Evolutionary conservation across 1,139 yeast genomes (phyloP).

Genomic region (Blastobotrys illinoisensis): DNA sequence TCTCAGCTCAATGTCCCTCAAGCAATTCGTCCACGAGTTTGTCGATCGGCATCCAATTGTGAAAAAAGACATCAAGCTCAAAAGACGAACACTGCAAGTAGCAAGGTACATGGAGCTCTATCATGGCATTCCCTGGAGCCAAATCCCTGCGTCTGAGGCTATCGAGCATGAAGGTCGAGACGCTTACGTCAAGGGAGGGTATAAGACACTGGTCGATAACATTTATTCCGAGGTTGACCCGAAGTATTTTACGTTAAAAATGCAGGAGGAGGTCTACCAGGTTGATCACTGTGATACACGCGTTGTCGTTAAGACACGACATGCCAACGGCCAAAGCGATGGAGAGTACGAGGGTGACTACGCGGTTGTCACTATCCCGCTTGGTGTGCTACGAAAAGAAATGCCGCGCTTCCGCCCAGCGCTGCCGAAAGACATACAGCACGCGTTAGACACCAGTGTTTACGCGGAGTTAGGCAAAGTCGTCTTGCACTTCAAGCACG

Average conservation of each 20-base stretch:
- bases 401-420: conserved; percentile 38
- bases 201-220: conserved; percentile 25
- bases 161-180: conserved; percentile 73
- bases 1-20: conserved; percentile 45
- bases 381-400: conserved; percentile 48
- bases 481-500: conserved; percentile 58
- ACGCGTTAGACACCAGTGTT: conserved; percentile 47
- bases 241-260: conserved; percentile 28
- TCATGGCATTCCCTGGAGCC: conserved; percentile 69
- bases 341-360: conserved; percentile 45
- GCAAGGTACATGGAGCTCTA: conserved; percentile 62
- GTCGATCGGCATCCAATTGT: conserved; percentile 43
- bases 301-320: conserved; percentile 24
- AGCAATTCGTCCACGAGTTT: conserved; percentile 44
- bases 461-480: conserved; percentile 77
- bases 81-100: conserved; percentile 44
- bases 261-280: conserved; percentile 43
- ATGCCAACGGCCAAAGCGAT: conserved; percentile 30
- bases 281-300: conserved; percentile 31
- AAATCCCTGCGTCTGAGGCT: conserved; percentile 59
- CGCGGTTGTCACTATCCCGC: conserved; percentile 66
- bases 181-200: conserved; percentile 57
- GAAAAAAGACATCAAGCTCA: conserved; percentile 43
- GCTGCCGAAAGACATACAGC: conserved; percentile 44
- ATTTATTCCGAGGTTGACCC: conserved; percentile 15